Base-by-base conservation (phyloP, 2,329 filamentous ascomycete genomes). In the Xylariaceae sp. region DNA sequence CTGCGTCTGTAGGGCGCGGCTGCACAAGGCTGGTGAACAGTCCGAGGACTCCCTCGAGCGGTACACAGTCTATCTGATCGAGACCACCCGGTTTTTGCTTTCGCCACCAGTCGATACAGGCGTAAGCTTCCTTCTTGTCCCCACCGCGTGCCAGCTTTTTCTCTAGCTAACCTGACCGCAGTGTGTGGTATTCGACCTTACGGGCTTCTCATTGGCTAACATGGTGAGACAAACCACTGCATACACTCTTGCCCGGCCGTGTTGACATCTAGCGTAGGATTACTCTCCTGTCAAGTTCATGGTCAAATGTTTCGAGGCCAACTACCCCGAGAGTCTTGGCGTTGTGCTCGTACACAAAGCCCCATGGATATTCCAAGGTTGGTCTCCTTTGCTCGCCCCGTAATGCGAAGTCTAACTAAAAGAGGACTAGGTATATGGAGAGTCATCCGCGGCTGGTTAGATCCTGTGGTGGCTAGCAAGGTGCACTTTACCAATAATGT, bases 271-370 rank as follows among this genome's bases (percentile, higher is more conserved):
- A 17, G 12, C 21, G 19, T 23, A 83, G 80, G 92, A 98, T 62
- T 97, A 97, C 61, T 78, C 85, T 0, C 90, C 92, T 1, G 87
- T 98, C 41, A 98, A 95, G 58, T 98, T 97, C 67, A 96, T 98
- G 84, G 96, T 98, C 64, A 94, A 95, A 64, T 95, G 89, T 63
- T 98, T 98, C 59, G 92, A 98, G 67, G 92, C 92, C 44, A 97
- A 98, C 61, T 98, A 97, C 54, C 92, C 92, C 1, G 92, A 98
- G 63, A 90, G 81, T 33, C 73, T 98, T 1, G 92, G 90, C 18
- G 76, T 84, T 2, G 87, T 97, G 3, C 75, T 97, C 31, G 87
- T 98, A 26, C 92, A 98, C 70, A 95, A 95, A 62, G 82, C 92
- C 1, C 92, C 92, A 3, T 98, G 92, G 92, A 70, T 98, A 31